Percentiles rank a stretch among this genome's conserved stretches.
These are phyloP conservation scores for Ganoderma multipileum DNA, from an alignment of 1,284 basidiomycete genomes.

Conservation along the genomic window DNA sequence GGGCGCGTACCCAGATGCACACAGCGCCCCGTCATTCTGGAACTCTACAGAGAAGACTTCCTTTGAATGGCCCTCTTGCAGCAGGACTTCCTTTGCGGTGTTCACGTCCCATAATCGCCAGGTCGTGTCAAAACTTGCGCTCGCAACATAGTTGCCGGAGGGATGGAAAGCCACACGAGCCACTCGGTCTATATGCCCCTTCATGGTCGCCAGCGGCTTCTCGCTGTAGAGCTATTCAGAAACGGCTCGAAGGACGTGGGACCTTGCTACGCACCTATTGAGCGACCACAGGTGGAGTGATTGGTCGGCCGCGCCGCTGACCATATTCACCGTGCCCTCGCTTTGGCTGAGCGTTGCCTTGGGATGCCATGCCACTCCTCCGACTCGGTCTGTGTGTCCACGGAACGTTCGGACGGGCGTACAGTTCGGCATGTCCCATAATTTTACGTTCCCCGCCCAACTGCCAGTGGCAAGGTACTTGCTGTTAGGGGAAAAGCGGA, in stretches of 20 bases:
- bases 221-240: slow-evolving; percentile 55
- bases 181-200: slow-evolving; percentile 91
- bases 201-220: slow-evolving; percentile 79
- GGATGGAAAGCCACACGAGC: slow-evolving; percentile 97
- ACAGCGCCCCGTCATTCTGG: slow-evolving; percentile 93
- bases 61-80: slow-evolving; percentile 98
- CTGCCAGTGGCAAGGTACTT: slow-evolving; percentile 89
- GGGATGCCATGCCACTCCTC: slow-evolving; percentile 98
- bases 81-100: slow-evolving; percentile 80
- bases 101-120: slow-evolving; percentile 97
- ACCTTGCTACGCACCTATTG: slow-evolving; percentile 60
- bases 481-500: slow-evolving; percentile 94
- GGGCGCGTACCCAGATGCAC: slow-evolving; percentile 83
- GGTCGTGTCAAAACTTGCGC: slow-evolving; percentile 97
- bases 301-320: slow-evolving; percentile 90
- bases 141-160: slow-evolving; percentile 90
- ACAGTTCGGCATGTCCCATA: slow-evolving; percentile 95
- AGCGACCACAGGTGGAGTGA: slow-evolving; percentile 91
- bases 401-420: slow-evolving; percentile 76
- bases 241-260: background rate
- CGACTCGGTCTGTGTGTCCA: slow-evolving; percentile 91
- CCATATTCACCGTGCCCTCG: slow-evolving; percentile 80
- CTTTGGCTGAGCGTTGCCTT: slow-evolving; percentile 85
- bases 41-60: slow-evolving; percentile 97
- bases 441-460: slow-evolving; percentile 94